A percentile compares a stretch with the other conserved stretches of the same genome.
These are phyloP conservation scores for Sisymbrium irio DNA, from an alignment of 345 rosid species.

Conservation along the genomic window DNA sequence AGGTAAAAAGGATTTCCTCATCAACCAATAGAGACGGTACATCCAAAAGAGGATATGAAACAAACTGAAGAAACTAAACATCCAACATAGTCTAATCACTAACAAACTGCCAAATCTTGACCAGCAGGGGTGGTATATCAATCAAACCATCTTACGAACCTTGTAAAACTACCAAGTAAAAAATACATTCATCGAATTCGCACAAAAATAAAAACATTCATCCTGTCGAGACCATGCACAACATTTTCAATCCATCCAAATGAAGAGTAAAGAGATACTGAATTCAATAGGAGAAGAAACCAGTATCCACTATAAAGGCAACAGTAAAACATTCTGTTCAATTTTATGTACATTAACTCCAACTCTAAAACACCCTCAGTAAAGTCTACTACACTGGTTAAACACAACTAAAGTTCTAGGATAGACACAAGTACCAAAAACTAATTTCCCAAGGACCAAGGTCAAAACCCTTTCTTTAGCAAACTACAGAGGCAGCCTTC, in stretches of 20 bases:
- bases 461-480: constrained; percentile 42
- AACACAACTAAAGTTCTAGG: constrained; percentile 52
- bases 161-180: constrained; percentile 35
- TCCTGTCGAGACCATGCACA: constrained; percentile 23
- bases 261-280: constrained; percentile 16
- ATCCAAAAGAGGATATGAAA: constrained; percentile 8
- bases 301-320: constrained; percentile 26
- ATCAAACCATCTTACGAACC: constrained; percentile 31
- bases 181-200: constrained; percentile 30
- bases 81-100: not conserved
- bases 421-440: constrained; percentile 52
- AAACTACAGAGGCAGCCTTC: constrained; percentile 59
- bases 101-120: constrained; percentile 15
- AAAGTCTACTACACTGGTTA: constrained; percentile 44
- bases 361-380: constrained; percentile 38
- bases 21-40: constrained; percentile 20
- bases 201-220: constrained; percentile 27
- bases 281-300: constrained; percentile 1
- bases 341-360: constrained; percentile 47
- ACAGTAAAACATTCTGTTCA: constrained; percentile 23
- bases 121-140: not conserved
- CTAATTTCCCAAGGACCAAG: constrained; percentile 43
- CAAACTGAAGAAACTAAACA: not conserved
- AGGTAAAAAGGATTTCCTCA: constrained; percentile 3
- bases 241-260: constrained; percentile 33